phyloP scores from a whole-genome alignment of 768 basidiomycete species.

The Lactarius hengduanensis region DNA sequence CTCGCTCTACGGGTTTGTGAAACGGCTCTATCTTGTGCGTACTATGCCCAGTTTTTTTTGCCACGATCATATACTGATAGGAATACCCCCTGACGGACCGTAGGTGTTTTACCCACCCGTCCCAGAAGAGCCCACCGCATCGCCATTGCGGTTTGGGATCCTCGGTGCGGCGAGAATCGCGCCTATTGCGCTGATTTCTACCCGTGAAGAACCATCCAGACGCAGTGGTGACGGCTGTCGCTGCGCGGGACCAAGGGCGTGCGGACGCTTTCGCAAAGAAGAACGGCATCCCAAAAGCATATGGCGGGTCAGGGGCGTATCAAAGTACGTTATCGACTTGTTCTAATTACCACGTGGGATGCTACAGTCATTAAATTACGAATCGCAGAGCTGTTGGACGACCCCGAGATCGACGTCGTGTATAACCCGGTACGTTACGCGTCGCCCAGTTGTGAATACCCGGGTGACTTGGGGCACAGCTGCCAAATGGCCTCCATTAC shows the following conservation, averaged over 20 bases:
- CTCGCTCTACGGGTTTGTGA: slow-evolving; percentile 16
- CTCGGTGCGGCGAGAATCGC: slow-evolving; percentile 57
- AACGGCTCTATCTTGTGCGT: slow-evolving; percentile 12
- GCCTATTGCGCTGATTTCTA: slow-evolving; percentile 48
- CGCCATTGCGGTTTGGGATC: slow-evolving; percentile 43
- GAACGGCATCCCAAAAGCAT: slow-evolving; percentile 50
- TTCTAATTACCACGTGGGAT: not conserved
- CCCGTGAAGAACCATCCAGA: slow-evolving; percentile 57
- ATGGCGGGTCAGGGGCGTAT: slow-evolving; percentile 48
- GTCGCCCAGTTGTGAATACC: not conserved
- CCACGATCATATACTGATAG: not conserved
- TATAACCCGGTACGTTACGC: slow-evolving; percentile 51
- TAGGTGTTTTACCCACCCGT: slow-evolving; percentile 17
- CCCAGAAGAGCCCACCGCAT: slow-evolving; percentile 4
- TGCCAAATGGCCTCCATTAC: slow-evolving; percentile 60
- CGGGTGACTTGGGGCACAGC: slow-evolving; percentile 32
- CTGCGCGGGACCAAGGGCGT: slow-evolving; percentile 50
- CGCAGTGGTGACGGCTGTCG: slow-evolving; percentile 54
- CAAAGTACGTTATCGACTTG: slow-evolving; percentile 42
- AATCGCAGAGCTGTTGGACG: slow-evolving; percentile 47
- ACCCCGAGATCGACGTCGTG: slow-evolving; percentile 52
- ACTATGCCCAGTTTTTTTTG: not conserved
- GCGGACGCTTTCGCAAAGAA: slow-evolving; percentile 56
- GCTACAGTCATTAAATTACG: not conserved
- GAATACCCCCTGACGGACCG: no score